Evolutionary conservation across 2,329 filamentous ascomycete genomes (phyloP).

Genomic region (Mycosphaerella sp.): DNA sequence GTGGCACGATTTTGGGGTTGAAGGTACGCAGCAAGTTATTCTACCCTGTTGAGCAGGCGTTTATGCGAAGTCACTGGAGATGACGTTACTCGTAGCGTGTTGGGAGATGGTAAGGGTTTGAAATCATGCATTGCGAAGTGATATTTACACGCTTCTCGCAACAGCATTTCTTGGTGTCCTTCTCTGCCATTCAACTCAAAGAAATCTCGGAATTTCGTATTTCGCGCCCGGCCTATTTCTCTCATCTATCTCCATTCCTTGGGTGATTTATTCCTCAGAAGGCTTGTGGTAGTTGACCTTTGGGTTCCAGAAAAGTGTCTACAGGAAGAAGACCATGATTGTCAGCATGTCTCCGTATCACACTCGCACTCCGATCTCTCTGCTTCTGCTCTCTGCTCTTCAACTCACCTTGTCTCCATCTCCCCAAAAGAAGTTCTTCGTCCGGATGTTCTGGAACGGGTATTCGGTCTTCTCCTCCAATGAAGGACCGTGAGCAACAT

Average conservation of each 20-base stretch:
- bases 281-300: constrained; percentile 77
- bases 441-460: constrained; percentile 94
- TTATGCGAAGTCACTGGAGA: too few species aligned
- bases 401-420: constrained; percentile 81
- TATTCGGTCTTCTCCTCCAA: constrained; percentile 90
- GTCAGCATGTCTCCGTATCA: constrained; percentile 4
- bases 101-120: too few species aligned
- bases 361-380: background rate
- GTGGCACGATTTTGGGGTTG: too few species aligned
- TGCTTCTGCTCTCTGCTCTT: background rate
- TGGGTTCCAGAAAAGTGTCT: constrained; percentile 72
- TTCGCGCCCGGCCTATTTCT: background rate
- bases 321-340: background rate
- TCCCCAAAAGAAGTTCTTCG: constrained; percentile 93
- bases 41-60: too few species aligned
- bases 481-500: constrained; percentile 78
- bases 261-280: background rate
- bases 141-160: background rate
- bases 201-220: background rate
- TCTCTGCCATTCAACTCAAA: background rate
- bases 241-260: background rate
- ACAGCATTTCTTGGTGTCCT: background rate
- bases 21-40: too few species aligned
- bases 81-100: too few species aligned
- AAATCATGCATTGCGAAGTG: background rate